Conservation (phyloP, 768 basidiomycete species). For the Mycena latifolia region DNA sequence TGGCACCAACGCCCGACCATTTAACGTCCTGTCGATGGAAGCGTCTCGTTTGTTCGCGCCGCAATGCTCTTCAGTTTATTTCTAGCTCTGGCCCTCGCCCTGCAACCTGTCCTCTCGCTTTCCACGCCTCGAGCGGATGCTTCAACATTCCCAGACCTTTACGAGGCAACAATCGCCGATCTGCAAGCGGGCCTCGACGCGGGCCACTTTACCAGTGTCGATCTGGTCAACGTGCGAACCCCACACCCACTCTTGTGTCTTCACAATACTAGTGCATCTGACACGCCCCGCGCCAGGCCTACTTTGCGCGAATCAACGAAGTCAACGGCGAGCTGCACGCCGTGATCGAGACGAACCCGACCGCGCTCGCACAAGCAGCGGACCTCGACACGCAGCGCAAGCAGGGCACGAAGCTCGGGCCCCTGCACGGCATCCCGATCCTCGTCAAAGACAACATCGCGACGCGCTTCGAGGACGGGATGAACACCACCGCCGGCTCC, state of each 20-base stretch:
- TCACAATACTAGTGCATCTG: too few species aligned
- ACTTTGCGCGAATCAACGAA: constrained; percentile 75
- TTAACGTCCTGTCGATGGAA: too few species aligned
- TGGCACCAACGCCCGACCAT: too few species aligned
- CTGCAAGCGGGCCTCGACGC: constrained; percentile 65
- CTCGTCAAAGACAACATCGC: constrained; percentile 62
- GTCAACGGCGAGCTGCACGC: constrained; percentile 70
- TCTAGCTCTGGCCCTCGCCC: too few species aligned
- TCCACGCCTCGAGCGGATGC: too few species aligned
- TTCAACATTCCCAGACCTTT: constrained; percentile 66
- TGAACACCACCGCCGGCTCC: constrained; percentile 62
- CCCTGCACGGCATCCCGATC: constrained; percentile 67
- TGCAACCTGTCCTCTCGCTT: too few species aligned
- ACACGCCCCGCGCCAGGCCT: too few species aligned
- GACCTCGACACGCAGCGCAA: constrained; percentile 60
- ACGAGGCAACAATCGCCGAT: constrained; percentile 69
- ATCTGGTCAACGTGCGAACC: constrained; percentile 72
- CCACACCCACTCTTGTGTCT: too few species aligned
- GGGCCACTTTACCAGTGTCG: constrained; percentile 67
- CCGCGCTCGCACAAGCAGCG: constrained; percentile 65
- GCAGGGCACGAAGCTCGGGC: constrained; percentile 55
- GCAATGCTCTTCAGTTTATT: too few species aligned
- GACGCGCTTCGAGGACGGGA: constrained; percentile 58
- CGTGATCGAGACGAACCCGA: constrained; percentile 68
- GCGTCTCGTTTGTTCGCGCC: too few species aligned